Evolutionary conservation across 805 yeast genomes (phyloP), one percentile per base, ranked within the genome.

Genomic region (Starmerella vitae): DNA sequence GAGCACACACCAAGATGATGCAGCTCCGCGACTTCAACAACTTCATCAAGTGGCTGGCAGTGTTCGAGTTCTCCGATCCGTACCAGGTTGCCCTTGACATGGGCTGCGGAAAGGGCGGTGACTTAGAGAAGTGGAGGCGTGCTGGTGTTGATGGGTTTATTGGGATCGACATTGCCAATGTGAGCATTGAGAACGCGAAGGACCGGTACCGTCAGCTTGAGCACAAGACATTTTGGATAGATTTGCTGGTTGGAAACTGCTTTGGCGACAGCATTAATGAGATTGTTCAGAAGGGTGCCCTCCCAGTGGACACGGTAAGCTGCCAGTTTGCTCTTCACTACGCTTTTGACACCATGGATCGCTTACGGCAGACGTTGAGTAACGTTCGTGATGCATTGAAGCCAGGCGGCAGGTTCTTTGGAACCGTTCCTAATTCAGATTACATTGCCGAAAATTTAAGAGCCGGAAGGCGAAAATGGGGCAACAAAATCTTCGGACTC

Each of bases 71-170:
- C 58, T 73, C 78, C 2, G 63, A 63, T 26, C 63, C 65, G 33
- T 62, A 72, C 44, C 68, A 70, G 30, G 67, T 70, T 17, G 84
- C 79, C 1, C 62, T 91, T 15, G 99, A 91, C 54, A 60, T 88
- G 40, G 95, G 95, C 13, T 86, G 97, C 60, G 99, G 99, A 12
- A 93, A 91, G 58, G 99, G 99, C 37, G 99, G 99, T 20, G 99
- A 91, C 62, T 63, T 91, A 52, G 74, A 79, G 50, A 91, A 91
- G 57, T 88, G 94, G 76, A 80, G 77, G 37, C 73, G 73, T 49
- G 78, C 83, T 1, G 64, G 71, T 17, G 71, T 83, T 2, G 68
- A 72, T 18, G 86, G 85, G 34, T 82, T 80, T 48, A 74, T 86
- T 39, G 98, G 98, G 1, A 68, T 91, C 21, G 99, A 91, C 60